These are phyloP conservation scores for Stevia rebaudiana DNA, from an alignment of 140 eudicot genomes.

Conservation along the genomic window DNA sequence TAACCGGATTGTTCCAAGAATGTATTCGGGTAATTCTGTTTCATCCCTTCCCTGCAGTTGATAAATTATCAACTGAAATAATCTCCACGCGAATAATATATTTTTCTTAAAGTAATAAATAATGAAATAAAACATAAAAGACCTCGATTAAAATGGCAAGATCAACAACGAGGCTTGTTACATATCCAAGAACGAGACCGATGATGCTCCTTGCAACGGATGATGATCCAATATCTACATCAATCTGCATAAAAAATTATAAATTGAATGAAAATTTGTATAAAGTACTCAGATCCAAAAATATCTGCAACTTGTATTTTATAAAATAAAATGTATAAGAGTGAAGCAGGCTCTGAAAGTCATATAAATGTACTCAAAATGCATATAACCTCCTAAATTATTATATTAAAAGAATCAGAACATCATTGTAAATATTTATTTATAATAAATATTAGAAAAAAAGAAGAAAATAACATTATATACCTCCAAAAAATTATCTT, in stretches of 20 bases:
- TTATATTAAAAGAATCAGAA: not conserved
- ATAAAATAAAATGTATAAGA: not conserved
- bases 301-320: not conserved
- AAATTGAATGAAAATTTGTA: not conserved
- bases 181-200: constrained; percentile 95
- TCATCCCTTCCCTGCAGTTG: constrained; percentile 68
- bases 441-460: not conserved
- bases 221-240: constrained; percentile 97
- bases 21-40: constrained; percentile 76
- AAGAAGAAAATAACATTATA: not conserved
- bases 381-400: not conserved
- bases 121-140: not conserved
- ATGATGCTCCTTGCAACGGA: constrained; percentile 92
- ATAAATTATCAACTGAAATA: not conserved
- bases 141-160: constrained; percentile 96
- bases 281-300: not conserved
- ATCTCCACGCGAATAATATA: not conserved
- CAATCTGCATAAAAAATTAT: constrained; percentile 56
- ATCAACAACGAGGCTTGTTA: constrained; percentile 94
- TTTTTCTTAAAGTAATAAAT: not conserved
- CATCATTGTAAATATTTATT: not conserved
- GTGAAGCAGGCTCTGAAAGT: not conserved
- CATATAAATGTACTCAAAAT: not conserved
- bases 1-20: constrained; percentile 81
- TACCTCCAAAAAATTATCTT: constrained; percentile 95